Conservation (phyloP, 768 basidiomycete genomes). For the Boletus vermiculosoides region DNA sequence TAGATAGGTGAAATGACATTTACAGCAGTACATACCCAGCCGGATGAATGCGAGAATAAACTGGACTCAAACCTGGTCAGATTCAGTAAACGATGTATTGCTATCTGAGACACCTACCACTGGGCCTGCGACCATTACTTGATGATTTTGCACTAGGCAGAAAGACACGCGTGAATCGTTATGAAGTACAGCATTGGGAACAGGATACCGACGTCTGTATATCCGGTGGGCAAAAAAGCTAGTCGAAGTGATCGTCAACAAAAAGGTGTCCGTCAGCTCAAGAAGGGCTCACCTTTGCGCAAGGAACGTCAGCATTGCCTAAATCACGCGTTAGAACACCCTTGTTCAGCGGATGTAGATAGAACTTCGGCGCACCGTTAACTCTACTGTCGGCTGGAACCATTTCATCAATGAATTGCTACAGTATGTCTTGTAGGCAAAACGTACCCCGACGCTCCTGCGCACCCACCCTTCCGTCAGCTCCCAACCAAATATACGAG, state of each 20-base stretch:
- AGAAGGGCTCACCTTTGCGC: slow-evolving; percentile 16
- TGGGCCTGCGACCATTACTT: slow-evolving; percentile 6
- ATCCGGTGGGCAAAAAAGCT: slow-evolving; percentile 30
- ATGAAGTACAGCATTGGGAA: background rate
- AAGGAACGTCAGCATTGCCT: slow-evolving; percentile 29
- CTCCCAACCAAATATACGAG: too few relatives aligned
- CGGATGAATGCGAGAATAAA: slow-evolving; percentile 17
- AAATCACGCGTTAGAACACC: background rate
- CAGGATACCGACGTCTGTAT: slow-evolving; percentile 17
- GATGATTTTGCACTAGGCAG: slow-evolving; percentile 15
- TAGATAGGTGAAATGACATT: background rate
- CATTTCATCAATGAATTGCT: background rate
- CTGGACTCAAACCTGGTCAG: slow-evolving; percentile 9
- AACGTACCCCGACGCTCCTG: slow-evolving; percentile 28
- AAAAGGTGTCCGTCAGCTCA: background rate
- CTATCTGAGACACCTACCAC: background rate
- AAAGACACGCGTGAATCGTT: background rate
- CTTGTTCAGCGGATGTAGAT: background rate
- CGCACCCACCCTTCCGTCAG: background rate
- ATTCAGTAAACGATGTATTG: background rate
- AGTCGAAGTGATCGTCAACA: background rate
- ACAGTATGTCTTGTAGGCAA: background rate
- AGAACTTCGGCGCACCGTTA: slow-evolving; percentile 16
- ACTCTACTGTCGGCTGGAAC: slow-evolving; percentile 17
- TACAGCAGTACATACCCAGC: slow-evolving; percentile 11